Conservation (phyloP, 305 asterid genomes). For the Fraxinus sp. region DNA sequence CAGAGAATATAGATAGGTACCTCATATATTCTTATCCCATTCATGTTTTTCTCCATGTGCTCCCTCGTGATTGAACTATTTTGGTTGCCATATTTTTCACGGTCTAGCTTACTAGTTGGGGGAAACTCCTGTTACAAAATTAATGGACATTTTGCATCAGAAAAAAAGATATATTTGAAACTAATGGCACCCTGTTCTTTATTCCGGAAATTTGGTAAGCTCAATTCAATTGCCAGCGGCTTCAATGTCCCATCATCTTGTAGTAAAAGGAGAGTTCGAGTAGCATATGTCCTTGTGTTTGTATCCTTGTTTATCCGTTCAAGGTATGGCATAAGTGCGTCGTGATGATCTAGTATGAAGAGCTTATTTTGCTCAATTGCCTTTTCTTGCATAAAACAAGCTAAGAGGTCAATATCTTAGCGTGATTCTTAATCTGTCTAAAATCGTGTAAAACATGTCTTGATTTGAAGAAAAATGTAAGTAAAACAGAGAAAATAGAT, state of each 20-base stretch:
- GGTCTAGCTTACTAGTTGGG: too few relatives aligned
- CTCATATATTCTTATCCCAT: constrained; percentile 43
- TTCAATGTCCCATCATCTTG: constrained; percentile 54
- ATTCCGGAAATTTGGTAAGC: constrained; percentile 49
- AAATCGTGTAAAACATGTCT: neutral
- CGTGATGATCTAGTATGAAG: constrained; percentile 64
- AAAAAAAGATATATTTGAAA: neutral
- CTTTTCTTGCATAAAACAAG: constrained; percentile 24
- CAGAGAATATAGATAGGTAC: constrained; percentile 25
- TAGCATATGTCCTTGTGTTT: constrained; percentile 51
- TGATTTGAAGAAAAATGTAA: neutral
- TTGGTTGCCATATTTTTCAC: too few relatives aligned
- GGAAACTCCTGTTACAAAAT: constrained; percentile 31
- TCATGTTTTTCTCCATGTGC: constrained; percentile 33
- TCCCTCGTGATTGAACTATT: too few relatives aligned
- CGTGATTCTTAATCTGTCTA: neutral
- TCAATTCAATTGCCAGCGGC: constrained; percentile 62
- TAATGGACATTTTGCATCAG: neutral
- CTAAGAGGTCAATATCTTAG: neutral
- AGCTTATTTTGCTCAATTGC: constrained; percentile 38
- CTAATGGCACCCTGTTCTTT: constrained; percentile 42
- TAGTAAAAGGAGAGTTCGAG: constrained; percentile 52
- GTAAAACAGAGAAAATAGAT: neutral
- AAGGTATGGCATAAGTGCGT: constrained; percentile 57
- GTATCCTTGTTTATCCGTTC: constrained; percentile 44